Percentiles rank a stretch among this genome's conserved stretches.
Evolutionary conservation across 1,139 yeast species (phyloP).

Genomic region (Scheffersomyces insectosa): DNA sequence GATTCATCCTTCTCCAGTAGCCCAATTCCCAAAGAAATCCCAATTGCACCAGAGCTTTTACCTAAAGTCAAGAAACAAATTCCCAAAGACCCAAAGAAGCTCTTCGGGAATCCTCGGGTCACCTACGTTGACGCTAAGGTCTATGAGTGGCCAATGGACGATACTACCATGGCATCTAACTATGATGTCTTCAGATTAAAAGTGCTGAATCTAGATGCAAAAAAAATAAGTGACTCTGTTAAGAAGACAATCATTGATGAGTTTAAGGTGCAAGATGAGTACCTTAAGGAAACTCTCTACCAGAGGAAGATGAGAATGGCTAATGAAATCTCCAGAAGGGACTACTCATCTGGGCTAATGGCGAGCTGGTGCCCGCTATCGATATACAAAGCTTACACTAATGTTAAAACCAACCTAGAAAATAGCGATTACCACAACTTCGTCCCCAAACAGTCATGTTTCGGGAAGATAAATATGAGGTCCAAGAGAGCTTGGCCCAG

Average conservation of each 20-base stretch:
- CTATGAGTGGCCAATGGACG: conserved; percentile 7
- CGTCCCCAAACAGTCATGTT: conserved; percentile 34
- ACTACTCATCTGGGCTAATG: not conserved
- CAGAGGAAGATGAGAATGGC: conserved; percentile 3
- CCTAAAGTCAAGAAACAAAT: too few relatives aligned
- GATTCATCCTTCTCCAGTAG: too few relatives aligned
- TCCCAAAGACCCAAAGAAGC: too few relatives aligned
- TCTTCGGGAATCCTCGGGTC: too few relatives aligned
- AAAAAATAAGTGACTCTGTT: conserved; percentile 6
- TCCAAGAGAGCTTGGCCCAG: conserved; percentile 36
- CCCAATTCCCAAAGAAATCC: too few relatives aligned
- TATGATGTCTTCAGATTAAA: conserved; percentile 2
- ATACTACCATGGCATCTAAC: conserved; percentile 1
- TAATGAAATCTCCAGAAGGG: not conserved
- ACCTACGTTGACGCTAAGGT: conserved; percentile 4
- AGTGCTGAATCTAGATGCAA: conserved; percentile 6
- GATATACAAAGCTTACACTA: conserved; percentile 38
- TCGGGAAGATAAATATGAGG: conserved; percentile 43
- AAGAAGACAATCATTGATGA: conserved; percentile 8
- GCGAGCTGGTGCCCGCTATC: conserved; percentile 37
- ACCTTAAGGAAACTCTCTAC: conserved; percentile 2
- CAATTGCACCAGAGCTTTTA: too few relatives aligned
- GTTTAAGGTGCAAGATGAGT: conserved; percentile 12
- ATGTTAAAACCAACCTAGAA: conserved; percentile 23
- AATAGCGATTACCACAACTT: conserved; percentile 24